A percentile compares a stretch with the other conserved stretches of the same genome.
Conservation (phyloP, 2,329 filamentous ascomycete species). For the Dactylonectria macrodidyma region DNA sequence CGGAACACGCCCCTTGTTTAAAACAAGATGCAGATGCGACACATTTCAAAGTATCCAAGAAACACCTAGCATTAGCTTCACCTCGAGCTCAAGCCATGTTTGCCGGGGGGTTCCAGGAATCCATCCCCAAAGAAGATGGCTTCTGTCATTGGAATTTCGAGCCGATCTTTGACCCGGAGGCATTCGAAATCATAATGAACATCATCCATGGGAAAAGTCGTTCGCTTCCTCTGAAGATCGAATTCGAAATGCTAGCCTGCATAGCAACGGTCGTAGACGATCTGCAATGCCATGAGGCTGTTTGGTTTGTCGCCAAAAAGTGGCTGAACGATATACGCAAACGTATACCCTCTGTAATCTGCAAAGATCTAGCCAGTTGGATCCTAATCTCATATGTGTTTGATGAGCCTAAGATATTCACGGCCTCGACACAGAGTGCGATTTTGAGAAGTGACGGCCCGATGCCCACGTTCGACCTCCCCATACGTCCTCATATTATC, state of each 20-base stretch:
- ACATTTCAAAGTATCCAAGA: conserved; percentile 18
- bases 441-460: background rate
- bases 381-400: conserved; percentile 36
- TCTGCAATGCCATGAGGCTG: conserved; percentile 36
- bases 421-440: conserved; percentile 16
- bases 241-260: conserved; percentile 23
- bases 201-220: conserved; percentile 37
- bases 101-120: background rate
- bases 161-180: conserved; percentile 33
- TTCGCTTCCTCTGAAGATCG: conserved; percentile 13
- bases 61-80: conserved; percentile 17
- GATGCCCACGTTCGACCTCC: conserved; percentile 12
- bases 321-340: conserved; percentile 29
- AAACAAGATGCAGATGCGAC: background rate
- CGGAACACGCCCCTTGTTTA: background rate
- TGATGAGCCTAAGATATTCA: conserved; percentile 5
- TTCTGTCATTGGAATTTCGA: conserved; percentile 28
- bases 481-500: conserved; percentile 22
- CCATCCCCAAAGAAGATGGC: background rate
- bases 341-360: background rate
- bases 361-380: conserved; percentile 19
- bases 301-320: conserved; percentile 24
- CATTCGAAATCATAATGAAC: conserved; percentile 36
- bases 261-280: conserved; percentile 38
- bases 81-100: conserved; percentile 23